phyloP scores from a whole-genome alignment of 2,329 filamentous ascomycete genomes.

The Diaporthe citri region DNA sequence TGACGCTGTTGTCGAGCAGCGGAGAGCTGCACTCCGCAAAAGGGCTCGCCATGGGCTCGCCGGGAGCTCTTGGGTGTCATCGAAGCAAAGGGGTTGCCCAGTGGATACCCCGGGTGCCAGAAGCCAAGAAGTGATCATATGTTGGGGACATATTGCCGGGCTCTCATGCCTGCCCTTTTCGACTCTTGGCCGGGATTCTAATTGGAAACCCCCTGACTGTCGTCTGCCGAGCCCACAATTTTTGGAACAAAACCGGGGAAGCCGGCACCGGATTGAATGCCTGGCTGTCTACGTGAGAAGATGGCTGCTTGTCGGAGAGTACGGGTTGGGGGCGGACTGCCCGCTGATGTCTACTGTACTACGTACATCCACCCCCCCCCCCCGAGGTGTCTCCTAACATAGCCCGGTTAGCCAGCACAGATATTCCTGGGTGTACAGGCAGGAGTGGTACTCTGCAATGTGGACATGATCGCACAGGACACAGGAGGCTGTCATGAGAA shows the following conservation, averaged over 20 bases:
- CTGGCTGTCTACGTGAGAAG: not conserved
- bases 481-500: no score
- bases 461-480: no score
- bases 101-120: not conserved
- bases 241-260: not conserved
- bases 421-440: no score
- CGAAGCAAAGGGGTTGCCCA: not conserved
- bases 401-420: no score
- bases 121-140: constrained; percentile 12
- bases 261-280: constrained; percentile 14
- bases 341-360: no score
- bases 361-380: no score
- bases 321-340: no score
- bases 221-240: not conserved
- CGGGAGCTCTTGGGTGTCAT: constrained; percentile 4
- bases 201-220: not conserved
- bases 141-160: constrained; percentile 11
- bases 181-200: constrained; percentile 7
- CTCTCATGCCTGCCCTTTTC: constrained; percentile 6
- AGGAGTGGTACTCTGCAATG: no score
- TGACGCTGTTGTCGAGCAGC: constrained; percentile 13
- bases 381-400: no score
- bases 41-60: not conserved
- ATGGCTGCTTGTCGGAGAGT: not conserved
- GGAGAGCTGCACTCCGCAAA: constrained; percentile 13